Base-by-base conservation (phyloP, 1,284 basidiomycete genomes). In the Kalmanozyma brasiliensis region DNA sequence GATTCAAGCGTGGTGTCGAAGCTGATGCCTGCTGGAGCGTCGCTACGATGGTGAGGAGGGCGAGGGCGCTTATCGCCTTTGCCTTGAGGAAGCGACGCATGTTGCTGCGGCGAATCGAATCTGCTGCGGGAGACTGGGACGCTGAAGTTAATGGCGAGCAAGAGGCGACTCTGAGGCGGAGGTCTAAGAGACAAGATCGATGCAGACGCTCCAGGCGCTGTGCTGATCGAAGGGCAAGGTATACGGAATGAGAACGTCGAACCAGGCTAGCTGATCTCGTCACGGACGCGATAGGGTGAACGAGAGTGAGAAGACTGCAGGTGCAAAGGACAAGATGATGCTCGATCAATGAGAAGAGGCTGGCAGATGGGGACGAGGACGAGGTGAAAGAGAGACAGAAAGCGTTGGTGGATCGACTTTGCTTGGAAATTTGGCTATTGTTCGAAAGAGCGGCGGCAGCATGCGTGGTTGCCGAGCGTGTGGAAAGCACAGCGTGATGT, bases 1-100 rank as follows among this genome's bases (percentile, higher is more conserved):
- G 66, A 23, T 69, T 69, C n/a, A 68, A 48, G 42, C 52, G 59
- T 11, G 55, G 66, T 19, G 13, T 63, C 9, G 66, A 69, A 20
- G 60, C 60, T 13, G 49, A 51, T 1, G 41, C 55, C 8, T 43
- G 59, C 32, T 34, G 47, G 5, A 23, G 34, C 4, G 52, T 6
- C 19, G 41, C 55, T 22, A 52, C 42, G 32, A 69, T 19, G 11
- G 56, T 47, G 1, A 69, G 60, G 34, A 58, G 24, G 3, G 55
- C 45, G 13, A 68, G 34, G 3, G 59, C 43, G 24, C 34, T 48
- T 33, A 26, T 65, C n/a, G 52, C 49, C 47, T 37, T 49, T 26
- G 32, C 19, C 10, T 29, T 46, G 23, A 35, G 23, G 24, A 33
- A 59, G 13, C 40, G 46, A 29, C 42, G 36, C 62, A 58, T 60